A percentile compares a stretch with the other conserved stretches of the same genome.
These are phyloP conservation scores for Xylariaceae sp. DNA, from an alignment of 2,329 filamentous ascomycete species.

Conservation along the genomic window DNA sequence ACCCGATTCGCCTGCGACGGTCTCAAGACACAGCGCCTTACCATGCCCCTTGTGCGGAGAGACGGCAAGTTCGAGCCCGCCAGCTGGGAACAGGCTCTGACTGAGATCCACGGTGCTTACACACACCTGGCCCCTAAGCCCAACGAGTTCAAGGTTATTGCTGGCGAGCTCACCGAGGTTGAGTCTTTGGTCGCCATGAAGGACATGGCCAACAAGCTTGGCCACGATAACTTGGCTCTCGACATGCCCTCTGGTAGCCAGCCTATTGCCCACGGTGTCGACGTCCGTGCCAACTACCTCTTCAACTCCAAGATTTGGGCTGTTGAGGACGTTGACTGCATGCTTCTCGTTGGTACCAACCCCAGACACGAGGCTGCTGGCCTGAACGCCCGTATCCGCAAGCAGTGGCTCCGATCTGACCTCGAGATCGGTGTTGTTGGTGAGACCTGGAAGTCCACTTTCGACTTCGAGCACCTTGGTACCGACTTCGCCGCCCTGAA, in stretches of 20 bases:
- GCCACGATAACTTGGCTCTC: conserved; percentile 90
- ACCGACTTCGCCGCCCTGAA: conserved; percentile 74
- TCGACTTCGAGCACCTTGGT: conserved; percentile 90
- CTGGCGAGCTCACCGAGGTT: conserved; percentile 84
- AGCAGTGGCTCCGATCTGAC: conserved; percentile 95
- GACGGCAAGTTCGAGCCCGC: conserved; percentile 88
- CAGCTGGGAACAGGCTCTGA: conserved; percentile 91
- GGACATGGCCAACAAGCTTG: conserved; percentile 92
- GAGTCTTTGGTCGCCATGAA: conserved; percentile 96
- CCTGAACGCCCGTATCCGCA: conserved; percentile 92
- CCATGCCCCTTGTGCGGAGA: conserved; percentile 81
- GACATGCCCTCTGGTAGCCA: conserved; percentile 80
- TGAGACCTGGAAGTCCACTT: conserved; percentile 87
- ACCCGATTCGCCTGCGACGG: conserved; percentile 94
- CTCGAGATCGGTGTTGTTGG: conserved; percentile 89
- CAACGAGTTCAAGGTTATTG: conserved; percentile 93
- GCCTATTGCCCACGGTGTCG: conserved; percentile 85
- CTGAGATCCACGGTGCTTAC: conserved; percentile 78
- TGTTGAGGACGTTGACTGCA: conserved; percentile 87
- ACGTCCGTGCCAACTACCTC: conserved; percentile 88
- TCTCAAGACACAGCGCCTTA: conserved; percentile 90
- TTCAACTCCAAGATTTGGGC: conserved; percentile 96
- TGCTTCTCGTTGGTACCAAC: conserved; percentile 92
- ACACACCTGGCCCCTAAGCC: conserved; percentile 73
- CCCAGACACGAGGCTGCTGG: conserved; percentile 91